These are phyloP conservation scores for Fusarium armeniacum DNA, from an alignment of 2,329 filamentous ascomycete genomes.

Conservation along the genomic window DNA sequence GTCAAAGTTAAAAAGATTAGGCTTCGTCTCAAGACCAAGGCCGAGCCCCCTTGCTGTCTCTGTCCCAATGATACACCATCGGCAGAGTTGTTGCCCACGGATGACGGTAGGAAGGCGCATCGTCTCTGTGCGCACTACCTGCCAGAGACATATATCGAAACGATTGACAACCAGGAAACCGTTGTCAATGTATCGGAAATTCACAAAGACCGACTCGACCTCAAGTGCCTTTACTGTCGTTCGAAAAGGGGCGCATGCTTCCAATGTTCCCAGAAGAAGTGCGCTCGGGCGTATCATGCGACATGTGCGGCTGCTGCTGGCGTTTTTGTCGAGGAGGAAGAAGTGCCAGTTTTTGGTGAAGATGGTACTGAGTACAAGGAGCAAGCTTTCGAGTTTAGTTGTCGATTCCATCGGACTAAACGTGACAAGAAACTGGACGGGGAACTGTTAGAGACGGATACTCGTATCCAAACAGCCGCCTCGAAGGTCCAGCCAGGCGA, in stretches of 20 bases:
- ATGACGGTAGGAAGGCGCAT: conserved; percentile 89
- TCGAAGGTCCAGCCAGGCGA: conserved; percentile 77
- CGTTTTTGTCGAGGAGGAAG: conserved; percentile 89
- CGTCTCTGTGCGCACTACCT: conserved; percentile 91
- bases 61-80: conserved; percentile 91
- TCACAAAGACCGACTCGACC: conserved; percentile 86
- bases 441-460: conserved; percentile 77
- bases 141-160: conserved; percentile 89
- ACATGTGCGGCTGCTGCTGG: conserved; percentile 94
- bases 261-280: conserved; percentile 96
- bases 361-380: conserved; percentile 94
- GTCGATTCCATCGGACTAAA: conserved; percentile 92
- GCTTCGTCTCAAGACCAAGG: conserved; percentile 77
- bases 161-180: conserved; percentile 76
- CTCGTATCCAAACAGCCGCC: conserved; percentile 77
- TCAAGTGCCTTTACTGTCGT: conserved; percentile 95
- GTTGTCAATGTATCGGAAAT: conserved; percentile 86
- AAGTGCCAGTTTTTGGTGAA: conserved; percentile 88
- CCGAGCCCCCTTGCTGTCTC: conserved; percentile 86
- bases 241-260: conserved; percentile 97
- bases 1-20: conserved; percentile 83
- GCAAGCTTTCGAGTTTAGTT: conserved; percentile 92
- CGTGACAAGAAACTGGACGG: conserved; percentile 81
- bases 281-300: conserved; percentile 91
- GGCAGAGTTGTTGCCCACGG: conserved; percentile 86